These are phyloP conservation scores for Scleroderma citrinum DNA, from an alignment of 768 basidiomycete genomes.

Conservation along the genomic window DNA sequence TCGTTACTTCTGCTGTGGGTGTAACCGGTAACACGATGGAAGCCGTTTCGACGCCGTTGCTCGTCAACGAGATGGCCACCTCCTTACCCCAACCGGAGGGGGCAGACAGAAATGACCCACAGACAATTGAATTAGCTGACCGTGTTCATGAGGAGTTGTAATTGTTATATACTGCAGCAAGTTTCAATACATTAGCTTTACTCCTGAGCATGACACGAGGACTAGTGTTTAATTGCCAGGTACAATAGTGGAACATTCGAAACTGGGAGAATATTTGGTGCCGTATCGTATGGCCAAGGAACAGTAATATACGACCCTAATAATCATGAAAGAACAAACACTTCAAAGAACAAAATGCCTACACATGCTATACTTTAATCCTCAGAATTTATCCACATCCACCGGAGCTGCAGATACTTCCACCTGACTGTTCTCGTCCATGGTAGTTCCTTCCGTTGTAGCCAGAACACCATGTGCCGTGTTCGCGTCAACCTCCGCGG, in stretches of 20 bases:
- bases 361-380: not conserved
- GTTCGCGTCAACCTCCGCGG: conserved; percentile 57
- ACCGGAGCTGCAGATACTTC: conserved; percentile 15
- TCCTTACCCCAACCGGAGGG: too few relatives aligned
- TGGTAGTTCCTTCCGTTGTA: conserved; percentile 43
- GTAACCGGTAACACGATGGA: too few relatives aligned
- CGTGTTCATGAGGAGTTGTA: not conserved
- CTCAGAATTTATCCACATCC: conserved; percentile 26
- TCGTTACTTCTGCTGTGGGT: not conserved
- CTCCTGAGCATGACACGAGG: too few relatives aligned
- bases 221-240: not conserved
- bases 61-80: too few relatives aligned
- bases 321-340: not conserved
- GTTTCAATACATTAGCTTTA: too few relatives aligned
- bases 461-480: conserved; percentile 45
- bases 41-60: too few relatives aligned
- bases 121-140: too few relatives aligned
- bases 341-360: not conserved
- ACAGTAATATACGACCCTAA: too few relatives aligned
- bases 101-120: too few relatives aligned
- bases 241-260: not conserved
- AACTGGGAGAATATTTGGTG: too few relatives aligned
- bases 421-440: conserved; percentile 60
- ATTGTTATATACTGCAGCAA: too few relatives aligned
- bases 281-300: too few relatives aligned